Evolutionary conservation across 768 basidiomycete species (phyloP), one percentile per base, ranked within the genome.

Genomic region (Kwoniella mangroviensis): DNA sequence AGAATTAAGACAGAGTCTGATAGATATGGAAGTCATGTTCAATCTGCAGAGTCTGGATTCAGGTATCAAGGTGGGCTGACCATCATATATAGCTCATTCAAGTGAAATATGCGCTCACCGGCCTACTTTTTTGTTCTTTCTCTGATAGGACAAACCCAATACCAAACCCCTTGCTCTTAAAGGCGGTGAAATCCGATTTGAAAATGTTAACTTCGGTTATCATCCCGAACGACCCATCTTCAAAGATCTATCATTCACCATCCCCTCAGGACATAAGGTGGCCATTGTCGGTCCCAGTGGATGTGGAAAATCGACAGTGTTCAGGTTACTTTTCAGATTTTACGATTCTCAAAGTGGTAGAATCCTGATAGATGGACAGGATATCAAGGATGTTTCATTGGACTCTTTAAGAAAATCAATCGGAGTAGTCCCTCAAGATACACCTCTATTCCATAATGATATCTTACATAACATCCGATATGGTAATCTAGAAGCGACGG

Each of bases 351-450:
- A 86, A 0, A 86, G 87, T 0, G 97, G 97, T 2, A 84, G 86
- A n/a, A 98, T 99, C 72, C 84, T 88, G 63, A 82, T 86, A 66
- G 94, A 98, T 82, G 92, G 88, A 7, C 96, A 99, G 84, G 90
- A 94, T 79, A 88, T 98, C 70, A 85, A 87, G 55, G 86, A 88
- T 1, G 84, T 97, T 4, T 88, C 90, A 74, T 82, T 96, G 45
- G 87, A 88, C 24, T 90, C 89, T 43, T 85, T 98, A 0, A 88
- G 97, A 19, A 85, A 84, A 55, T 84, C 86, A 3, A 90, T 99
- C 40, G 97, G 96, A 2, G 93, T 98, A 19, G 97, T 99, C 0
- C 97, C 97, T 1, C 96, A 99, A 82, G 97, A 99, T 77, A 99
- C 96, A 17, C 96, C 97, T 1, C 86, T 99, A 3, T 98, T 99